Conservation (phyloP, 75 land plant species). For the Larix kaempferi region DNA sequence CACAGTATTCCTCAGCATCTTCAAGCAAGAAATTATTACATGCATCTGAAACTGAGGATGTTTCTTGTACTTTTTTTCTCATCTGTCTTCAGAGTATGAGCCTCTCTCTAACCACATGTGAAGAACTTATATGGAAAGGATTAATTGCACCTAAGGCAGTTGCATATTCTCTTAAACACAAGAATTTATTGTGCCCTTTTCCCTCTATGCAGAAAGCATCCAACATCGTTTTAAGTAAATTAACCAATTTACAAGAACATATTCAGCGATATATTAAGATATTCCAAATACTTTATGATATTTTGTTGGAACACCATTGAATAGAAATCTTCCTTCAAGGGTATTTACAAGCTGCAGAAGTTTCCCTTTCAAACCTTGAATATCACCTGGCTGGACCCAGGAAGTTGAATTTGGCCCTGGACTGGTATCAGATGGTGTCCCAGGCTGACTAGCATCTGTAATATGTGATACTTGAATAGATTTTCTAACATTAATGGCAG, state of each 20-base stretch:
- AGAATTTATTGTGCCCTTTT: conserved; percentile 44
- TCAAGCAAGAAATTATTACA: conserved; percentile 11
- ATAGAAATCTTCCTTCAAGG: conserved; percentile 57
- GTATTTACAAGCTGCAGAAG: conserved; percentile 59
- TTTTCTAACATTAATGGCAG: not conserved
- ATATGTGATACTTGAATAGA: not conserved
- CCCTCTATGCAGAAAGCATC: conserved; percentile 62
- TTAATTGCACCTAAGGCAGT: conserved; percentile 6
- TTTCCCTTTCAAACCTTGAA: conserved; percentile 79
- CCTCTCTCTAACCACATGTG: not conserved
- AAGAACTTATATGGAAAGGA: not conserved
- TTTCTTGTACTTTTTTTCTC: not conserved
- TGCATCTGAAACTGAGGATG: not conserved
- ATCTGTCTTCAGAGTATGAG: not conserved
- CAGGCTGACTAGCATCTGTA: too few relatives aligned
- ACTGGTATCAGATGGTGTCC: too few relatives aligned
- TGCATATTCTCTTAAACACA: conserved; percentile 44
- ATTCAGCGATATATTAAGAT: conserved; percentile 70
- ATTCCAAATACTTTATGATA: conserved; percentile 72
- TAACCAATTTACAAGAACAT: conserved; percentile 68
- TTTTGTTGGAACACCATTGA: conserved; percentile 66
- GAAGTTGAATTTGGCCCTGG: not conserved
- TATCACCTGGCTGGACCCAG: conserved; percentile 81
- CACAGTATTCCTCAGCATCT: conserved; percentile 18
- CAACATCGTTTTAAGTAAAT: conserved; percentile 69